Evolutionary conservation across 1,284 basidiomycete genomes (phyloP).

Genomic region (Ceratobasidium sp.): DNA sequence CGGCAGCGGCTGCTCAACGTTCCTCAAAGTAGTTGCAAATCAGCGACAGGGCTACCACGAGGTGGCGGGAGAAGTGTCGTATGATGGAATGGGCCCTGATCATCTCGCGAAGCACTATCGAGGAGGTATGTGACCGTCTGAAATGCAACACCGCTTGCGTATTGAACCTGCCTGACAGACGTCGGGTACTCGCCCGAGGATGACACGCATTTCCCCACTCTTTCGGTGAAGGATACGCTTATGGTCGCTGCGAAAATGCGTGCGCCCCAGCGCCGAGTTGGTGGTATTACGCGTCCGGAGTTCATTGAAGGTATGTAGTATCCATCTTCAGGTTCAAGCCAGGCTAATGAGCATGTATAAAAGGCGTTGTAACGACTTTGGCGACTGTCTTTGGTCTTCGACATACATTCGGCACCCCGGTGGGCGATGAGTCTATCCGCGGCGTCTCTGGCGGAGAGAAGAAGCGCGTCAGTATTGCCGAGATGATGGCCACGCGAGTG

Average conservation of each 20-base stretch:
- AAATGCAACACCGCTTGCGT: conserved; percentile 55
- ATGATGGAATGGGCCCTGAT: conserved; percentile 66
- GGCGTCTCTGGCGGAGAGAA: conserved; percentile 86
- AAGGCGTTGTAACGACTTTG: conserved; percentile 60
- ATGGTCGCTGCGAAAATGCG: conserved; percentile 67
- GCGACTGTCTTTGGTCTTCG: conserved; percentile 74
- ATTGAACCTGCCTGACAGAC: conserved; percentile 1
- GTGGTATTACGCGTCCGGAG: conserved; percentile 47
- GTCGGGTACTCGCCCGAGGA: conserved; percentile 50
- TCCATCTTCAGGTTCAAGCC: not conserved
- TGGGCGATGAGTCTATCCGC: conserved; percentile 76
- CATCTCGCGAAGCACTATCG: conserved; percentile 63
- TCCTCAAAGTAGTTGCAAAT: conserved; percentile 76
- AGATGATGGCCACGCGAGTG: conserved; percentile 61
- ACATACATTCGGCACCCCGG: conserved; percentile 78
- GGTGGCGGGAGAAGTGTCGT: conserved; percentile 68
- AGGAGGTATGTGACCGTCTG: conserved; percentile 67
- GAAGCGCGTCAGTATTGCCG: conserved; percentile 79
- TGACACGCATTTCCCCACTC: conserved; percentile 76
- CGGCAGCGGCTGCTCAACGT: conserved; percentile 75
- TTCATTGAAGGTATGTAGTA: conserved; percentile 53
- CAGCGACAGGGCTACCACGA: conserved; percentile 64
- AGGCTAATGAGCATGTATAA: conserved; percentile 49
- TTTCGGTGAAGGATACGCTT: conserved; percentile 74
- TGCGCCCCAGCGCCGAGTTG: conserved; percentile 57